phyloP scores from a whole-genome alignment of 805 yeast genomes.

The Ogataea paraovalis region DNA sequence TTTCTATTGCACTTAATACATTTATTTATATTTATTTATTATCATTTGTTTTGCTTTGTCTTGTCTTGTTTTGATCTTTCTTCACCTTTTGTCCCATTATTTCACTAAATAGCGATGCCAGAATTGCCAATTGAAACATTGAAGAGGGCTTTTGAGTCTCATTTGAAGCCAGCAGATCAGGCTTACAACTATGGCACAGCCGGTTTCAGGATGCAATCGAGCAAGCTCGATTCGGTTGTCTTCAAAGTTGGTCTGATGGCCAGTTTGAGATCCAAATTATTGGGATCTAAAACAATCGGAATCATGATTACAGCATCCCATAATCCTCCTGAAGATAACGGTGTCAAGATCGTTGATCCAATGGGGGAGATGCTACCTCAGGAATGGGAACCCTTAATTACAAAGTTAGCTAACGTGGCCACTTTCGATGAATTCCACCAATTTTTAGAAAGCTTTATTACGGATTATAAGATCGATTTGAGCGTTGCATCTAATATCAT shows the following conservation, averaged over 20 bases:
- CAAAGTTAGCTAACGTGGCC: constrained; percentile 68
- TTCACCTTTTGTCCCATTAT: no score
- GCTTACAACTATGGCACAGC: constrained; percentile 88
- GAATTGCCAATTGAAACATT: constrained; percentile 8
- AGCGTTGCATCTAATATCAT: constrained; percentile 42
- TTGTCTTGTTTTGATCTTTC: neutral
- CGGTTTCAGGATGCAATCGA: constrained; percentile 81
- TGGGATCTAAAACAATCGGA: constrained; percentile 74
- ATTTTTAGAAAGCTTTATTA: constrained; percentile 40
- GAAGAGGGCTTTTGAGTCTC: constrained; percentile 18
- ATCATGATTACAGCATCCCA: constrained; percentile 96
- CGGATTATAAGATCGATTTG: constrained; percentile 43
- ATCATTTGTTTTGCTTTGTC: neutral
- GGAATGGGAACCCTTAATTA: constrained; percentile 81
- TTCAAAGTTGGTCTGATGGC: constrained; percentile 84
- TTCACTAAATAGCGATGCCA: neutral
- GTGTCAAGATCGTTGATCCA: constrained; percentile 93
- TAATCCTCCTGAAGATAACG: constrained; percentile 88
- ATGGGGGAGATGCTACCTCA: constrained; percentile 83
- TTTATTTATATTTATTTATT: neutral
- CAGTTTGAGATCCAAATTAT: constrained; percentile 67
- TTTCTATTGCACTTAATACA: no score
- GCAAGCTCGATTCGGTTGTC: constrained; percentile 70
- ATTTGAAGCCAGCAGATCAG: constrained; percentile 43
- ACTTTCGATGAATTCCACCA: constrained; percentile 41